Evolutionary conservation across 176 grass and related monocot species (phyloP).

Genomic region (Raddia guianensis): DNA sequence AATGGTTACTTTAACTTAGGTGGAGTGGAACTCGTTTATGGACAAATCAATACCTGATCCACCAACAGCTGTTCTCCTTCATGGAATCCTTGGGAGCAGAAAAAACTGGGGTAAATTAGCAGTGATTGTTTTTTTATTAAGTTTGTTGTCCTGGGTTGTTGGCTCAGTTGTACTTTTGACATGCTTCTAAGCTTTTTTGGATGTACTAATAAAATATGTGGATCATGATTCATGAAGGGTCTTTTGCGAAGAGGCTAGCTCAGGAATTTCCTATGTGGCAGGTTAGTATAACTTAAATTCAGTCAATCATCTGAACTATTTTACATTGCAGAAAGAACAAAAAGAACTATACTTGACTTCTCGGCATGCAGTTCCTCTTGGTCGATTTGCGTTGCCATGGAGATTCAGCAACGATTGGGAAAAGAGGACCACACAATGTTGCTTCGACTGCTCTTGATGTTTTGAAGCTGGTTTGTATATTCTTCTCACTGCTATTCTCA

Average conservation of each 20-base stretch:
- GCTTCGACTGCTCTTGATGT: conserved; percentile 88
- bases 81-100: conserved; percentile 90
- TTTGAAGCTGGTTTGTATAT: conserved; percentile 81
- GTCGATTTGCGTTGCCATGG: conserved; percentile 98
- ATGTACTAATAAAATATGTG: conserved; percentile 34
- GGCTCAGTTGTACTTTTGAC: neutral
- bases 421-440: conserved; percentile 78
- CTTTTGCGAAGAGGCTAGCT: conserved; percentile 88
- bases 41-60: conserved; percentile 98
- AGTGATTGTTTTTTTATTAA: neutral
- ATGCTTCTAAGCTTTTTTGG: conserved; percentile 12
- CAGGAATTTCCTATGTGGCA: conserved; percentile 99
- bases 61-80: conserved; percentile 94
- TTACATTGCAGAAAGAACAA: neutral
- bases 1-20: conserved; percentile 45
- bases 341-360: conserved; percentile 22
- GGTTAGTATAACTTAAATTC: conserved; percentile 44
- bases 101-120: conserved; percentile 93
- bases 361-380: conserved; percentile 80
- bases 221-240: conserved; percentile 46
- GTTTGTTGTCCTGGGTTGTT: conserved; percentile 21
- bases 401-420: conserved; percentile 79
- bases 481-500: conserved; percentile 4
- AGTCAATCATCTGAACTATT: conserved; percentile 27
- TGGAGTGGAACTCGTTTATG: conserved; percentile 94